Evolutionary conservation across 1,139 yeast genomes (phyloP), one percentile per base, ranked within the genome.

Genomic region (Pichia inconspicua): DNA sequence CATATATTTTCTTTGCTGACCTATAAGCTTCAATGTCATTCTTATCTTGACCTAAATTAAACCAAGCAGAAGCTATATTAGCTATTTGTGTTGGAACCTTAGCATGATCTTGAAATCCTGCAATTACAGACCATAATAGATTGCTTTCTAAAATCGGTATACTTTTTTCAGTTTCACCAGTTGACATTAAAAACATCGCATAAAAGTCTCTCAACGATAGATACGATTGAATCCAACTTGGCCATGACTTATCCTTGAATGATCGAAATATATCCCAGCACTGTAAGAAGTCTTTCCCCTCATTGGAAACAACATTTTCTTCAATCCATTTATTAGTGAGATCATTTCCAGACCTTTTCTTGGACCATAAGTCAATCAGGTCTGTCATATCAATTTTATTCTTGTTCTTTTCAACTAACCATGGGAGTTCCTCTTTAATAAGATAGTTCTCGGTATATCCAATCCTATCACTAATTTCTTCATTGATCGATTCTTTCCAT

Each of bases 31-130:
- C 41, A 14, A 45, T 41, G 42, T 51, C 32, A 35, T 48, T 44
- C 40, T 43, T 45, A 46, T 52, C 25, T 44, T 51, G 55, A 7
- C 53, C 57, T 12, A 45, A 25, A 37, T 56, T 51, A 47, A 58
- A 60, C 46, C 52, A 59, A 0, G 65, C 59, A 1, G 64, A 54
- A 1, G 60, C 65, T 17, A 63, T 44, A 43, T 63, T 63, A 3
- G 54, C 41, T 17, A 61, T 43, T 5, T 56, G 60, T 1, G 62
- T 60, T 1, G 57, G 54, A 5, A 55, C 46, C 25, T 44, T 48
- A 6, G 58, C 53, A 1, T 59, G 56, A 30, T 54, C 48, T 4
- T 45, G 25, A 15, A 53, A 40, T 9, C 43, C 48, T 7, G 48
- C 53, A 31, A 52, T 39, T 5, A 40, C 31, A 5, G 48, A 39